phyloP scores from a whole-genome alignment of 306 rosid species.

The Castanospermum australe region DNA sequence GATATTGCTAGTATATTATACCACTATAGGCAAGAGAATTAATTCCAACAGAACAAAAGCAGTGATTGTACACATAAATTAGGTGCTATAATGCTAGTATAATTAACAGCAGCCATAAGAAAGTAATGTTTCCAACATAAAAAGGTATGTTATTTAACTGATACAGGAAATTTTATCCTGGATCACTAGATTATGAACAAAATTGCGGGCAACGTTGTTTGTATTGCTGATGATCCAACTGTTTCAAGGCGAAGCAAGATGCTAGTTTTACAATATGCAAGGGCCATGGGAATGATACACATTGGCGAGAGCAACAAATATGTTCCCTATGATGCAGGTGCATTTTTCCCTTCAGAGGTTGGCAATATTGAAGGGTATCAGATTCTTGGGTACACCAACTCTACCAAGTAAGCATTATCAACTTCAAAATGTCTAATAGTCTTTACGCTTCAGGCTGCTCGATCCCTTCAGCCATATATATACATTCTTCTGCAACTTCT shows the following conservation, averaged over 20 bases:
- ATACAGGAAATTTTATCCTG: slow-evolving; percentile 85
- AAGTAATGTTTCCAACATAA: not conserved
- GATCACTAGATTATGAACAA: slow-evolving; percentile 76
- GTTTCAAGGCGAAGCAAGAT: slow-evolving; percentile 67
- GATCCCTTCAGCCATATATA: not conserved
- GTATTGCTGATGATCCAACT: slow-evolving; percentile 49
- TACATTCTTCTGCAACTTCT: not conserved
- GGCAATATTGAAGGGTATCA: slow-evolving; percentile 63
- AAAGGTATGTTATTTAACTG: not conserved
- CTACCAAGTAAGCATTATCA: slow-evolving; percentile 66
- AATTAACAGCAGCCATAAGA: not conserved
- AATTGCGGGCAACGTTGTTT: slow-evolving; percentile 69
- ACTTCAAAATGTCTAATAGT: not conserved
- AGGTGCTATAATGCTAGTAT: too few species aligned
- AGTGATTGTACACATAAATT: too few species aligned
- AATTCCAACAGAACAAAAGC: too few species aligned
- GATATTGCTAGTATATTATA: too few species aligned
- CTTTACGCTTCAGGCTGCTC: not conserved
- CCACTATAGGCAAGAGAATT: too few species aligned
- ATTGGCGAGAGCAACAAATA: slow-evolving; percentile 48
- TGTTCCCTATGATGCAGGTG: slow-evolving; percentile 71
- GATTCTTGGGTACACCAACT: slow-evolving; percentile 70
- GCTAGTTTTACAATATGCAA: slow-evolving; percentile 77
- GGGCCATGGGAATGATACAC: slow-evolving; percentile 72
- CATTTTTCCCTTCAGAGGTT: slow-evolving; percentile 66